These are phyloP conservation scores for Daldinia eschscholtzii DNA, from an alignment of 2,329 filamentous ascomycete species.

Conservation along the genomic window DNA sequence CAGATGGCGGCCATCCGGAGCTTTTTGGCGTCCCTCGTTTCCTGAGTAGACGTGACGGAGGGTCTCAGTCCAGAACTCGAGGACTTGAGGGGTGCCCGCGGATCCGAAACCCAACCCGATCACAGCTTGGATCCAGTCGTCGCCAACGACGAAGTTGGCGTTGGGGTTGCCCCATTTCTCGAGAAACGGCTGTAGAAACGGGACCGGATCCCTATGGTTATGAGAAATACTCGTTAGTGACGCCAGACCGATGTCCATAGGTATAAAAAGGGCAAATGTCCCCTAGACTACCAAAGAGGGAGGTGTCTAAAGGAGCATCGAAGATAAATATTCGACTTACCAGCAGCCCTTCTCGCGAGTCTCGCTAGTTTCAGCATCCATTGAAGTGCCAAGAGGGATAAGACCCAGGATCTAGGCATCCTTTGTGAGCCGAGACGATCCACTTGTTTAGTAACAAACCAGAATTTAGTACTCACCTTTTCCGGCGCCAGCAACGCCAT, in stretches of 20 bases:
- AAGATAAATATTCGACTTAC: constrained; percentile 26
- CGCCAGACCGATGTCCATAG: background rate
- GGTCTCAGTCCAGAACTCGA: constrained; percentile 61
- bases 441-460: background rate
- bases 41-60: constrained; percentile 62
- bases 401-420: constrained; percentile 60
- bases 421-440: constrained; percentile 2
- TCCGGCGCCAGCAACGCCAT: constrained; percentile 66
- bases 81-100: constrained; percentile 54
- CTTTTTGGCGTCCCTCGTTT: constrained; percentile 64
- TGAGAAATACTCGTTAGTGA: background rate
- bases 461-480: constrained; percentile 49
- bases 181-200: constrained; percentile 58
- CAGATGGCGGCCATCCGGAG: constrained; percentile 60
- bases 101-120: constrained; percentile 61
- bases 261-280: background rate
- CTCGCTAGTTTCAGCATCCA: constrained; percentile 65
- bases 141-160: constrained; percentile 61
- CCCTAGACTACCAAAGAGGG: background rate
- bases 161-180: constrained; percentile 57
- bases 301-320: background rate
- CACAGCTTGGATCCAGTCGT: constrained; percentile 61
- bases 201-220: constrained; percentile 56
- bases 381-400: constrained; percentile 63
- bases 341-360: constrained; percentile 63